phyloP scores from a whole-genome alignment of 202 grass and related monocot species.

The Panicum hallii region DNA sequence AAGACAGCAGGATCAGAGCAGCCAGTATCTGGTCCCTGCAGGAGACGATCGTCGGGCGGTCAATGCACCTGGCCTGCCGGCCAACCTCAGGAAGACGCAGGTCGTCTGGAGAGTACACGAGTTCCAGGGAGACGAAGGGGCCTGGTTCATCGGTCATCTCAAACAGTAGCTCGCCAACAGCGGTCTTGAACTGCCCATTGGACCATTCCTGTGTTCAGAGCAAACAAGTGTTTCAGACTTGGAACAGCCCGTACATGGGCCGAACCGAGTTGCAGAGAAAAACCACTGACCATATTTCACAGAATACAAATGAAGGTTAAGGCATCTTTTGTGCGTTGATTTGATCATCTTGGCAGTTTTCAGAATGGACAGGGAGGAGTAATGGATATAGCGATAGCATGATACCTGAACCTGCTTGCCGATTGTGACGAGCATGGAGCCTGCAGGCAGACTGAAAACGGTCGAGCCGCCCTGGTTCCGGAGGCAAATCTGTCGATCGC shows the following conservation, averaged over 20 bases:
- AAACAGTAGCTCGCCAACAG: constrained; percentile 66
- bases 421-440: constrained; percentile 69
- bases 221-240: constrained; percentile 36
- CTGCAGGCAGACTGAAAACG: constrained; percentile 56
- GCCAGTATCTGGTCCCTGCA: constrained; percentile 73
- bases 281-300: background rate
- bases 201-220: constrained; percentile 77
- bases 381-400: background rate
- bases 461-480: constrained; percentile 53
- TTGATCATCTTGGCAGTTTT: background rate
- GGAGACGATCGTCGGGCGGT: constrained; percentile 53
- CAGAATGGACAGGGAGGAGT: background rate
- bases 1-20: constrained; percentile 48
- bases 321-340: background rate
- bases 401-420: constrained; percentile 79
- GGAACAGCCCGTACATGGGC: background rate
- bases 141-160: constrained; percentile 63
- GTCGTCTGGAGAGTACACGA: constrained; percentile 65
- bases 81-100: constrained; percentile 37
- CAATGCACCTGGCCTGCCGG: constrained; percentile 37
- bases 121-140: constrained; percentile 70
- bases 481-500: constrained; percentile 66
- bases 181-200: constrained; percentile 68
- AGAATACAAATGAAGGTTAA: background rate
- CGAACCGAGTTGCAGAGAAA: background rate